Evolutionary conservation across 345 rosid genomes (phyloP), one percentile per base, ranked within the genome.

Genomic region (Erodium maritimum): DNA sequence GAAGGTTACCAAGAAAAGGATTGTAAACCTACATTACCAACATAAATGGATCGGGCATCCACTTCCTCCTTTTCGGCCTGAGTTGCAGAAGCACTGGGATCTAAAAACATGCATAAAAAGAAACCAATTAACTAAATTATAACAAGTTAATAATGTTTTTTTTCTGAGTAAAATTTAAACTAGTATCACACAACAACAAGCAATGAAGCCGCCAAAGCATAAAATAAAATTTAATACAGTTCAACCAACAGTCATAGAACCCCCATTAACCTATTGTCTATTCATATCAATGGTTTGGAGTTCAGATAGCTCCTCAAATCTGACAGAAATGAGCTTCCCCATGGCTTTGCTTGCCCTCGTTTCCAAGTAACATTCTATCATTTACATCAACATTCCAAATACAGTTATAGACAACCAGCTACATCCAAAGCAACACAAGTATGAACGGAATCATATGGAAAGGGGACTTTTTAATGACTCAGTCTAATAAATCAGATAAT

Each of bases 51-150:
- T 20, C 99, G 94, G 0, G 95, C 14, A 80, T 93, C 99, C 60
- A 89, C 95, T 76, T 93, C 99, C 73, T 93, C 99, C 85, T 93
- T 93, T 75, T 89, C 97, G 66, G 95, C 95, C 53, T 75, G 65
- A 52, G 88, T 74, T 2, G 84, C 89, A 59, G 90, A 77, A 78
- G 68, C 73, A 65, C 79, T 56, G 55, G 95, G 62, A 75, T 93
- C 99, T 87, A 75, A 77, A 75, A 24, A 63, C 45, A 73, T 54
- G 61, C 45, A 57, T 67, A 70, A 12, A 57, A 64, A 48, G 59
- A 5, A 5, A 21, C 7, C 17, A 66, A 9, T 17, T 17, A 50
- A 50, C 53, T 13, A 50, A 4, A 50, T 17, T n/a, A 17, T 50
- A 16, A 17, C 1, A 3, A n/a, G n/a, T n/a, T n/a, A n/a, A n/a